These are phyloP conservation scores for Leccinum obscurum DNA, from an alignment of 768 basidiomycete genomes.

Conservation along the genomic window DNA sequence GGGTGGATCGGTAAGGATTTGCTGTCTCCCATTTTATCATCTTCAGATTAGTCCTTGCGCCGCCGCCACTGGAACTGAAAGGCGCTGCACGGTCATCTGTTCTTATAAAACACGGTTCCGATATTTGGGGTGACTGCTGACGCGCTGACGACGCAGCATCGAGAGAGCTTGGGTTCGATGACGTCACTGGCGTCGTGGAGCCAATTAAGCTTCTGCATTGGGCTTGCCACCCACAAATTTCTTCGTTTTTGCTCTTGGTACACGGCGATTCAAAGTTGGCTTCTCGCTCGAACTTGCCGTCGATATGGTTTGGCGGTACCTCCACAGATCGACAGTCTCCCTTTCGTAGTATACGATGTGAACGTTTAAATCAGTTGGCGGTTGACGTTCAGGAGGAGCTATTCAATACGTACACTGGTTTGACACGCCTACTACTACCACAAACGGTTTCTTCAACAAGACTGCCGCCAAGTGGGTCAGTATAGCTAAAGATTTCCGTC, in stretches of 20 bases:
- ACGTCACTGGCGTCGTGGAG: too few relatives aligned
- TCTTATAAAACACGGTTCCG: neutral
- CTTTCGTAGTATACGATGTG: too few relatives aligned
- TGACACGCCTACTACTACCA: too few relatives aligned
- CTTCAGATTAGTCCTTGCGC: neutral
- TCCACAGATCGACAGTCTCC: neutral
- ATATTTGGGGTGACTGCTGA: neutral
- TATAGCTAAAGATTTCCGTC: too few relatives aligned
- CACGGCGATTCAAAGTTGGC: neutral
- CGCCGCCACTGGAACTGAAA: neutral
- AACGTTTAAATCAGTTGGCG: too few relatives aligned
- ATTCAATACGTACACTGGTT: too few relatives aligned
- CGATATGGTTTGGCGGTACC: neutral
- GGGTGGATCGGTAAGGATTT: neutral
- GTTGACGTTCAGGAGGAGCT: too few relatives aligned
- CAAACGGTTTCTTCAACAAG: too few relatives aligned
- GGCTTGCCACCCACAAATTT: neutral
- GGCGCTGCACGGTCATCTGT: neutral
- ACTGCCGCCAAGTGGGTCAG: too few relatives aligned
- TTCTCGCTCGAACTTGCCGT: neutral
- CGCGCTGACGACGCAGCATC: neutral
- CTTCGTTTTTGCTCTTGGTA: neutral
- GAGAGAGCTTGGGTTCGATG: neutral
- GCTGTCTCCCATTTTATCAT: neutral
- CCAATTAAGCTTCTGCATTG: neutral